Evolutionary conservation across 768 basidiomycete genomes (phyloP), one percentile per base, ranked within the genome.

Genomic region (Grammothele lineata): DNA sequence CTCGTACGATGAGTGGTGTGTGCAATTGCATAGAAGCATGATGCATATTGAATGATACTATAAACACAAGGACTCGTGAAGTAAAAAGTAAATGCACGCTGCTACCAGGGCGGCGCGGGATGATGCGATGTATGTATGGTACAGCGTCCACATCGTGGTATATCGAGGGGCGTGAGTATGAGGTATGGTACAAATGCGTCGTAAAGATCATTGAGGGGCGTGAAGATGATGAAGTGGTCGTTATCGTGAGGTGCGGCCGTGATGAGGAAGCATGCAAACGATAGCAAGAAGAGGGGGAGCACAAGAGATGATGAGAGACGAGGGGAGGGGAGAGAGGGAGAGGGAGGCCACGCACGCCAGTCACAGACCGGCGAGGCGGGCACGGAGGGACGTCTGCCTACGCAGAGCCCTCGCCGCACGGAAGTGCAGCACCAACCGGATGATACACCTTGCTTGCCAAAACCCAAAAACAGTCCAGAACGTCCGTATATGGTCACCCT

Each of bases 401-500:
- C 17, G 38, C 23, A 25, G 38, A 22, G 38, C 38, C 37, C 37
- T 22, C 43, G 45, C 21, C 34, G 39, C n/a, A n/a, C n/a, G n/a
- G n/a, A n/a, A n/a, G n/a, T n/a, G n/a, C n/a, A n/a, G n/a, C n/a
- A n/a, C n/a, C n/a, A n/a, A n/a, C n/a, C n/a, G n/a, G n/a, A n/a
- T n/a, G n/a, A n/a, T n/a, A n/a, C n/a, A n/a, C n/a, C n/a, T n/a
- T n/a, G n/a, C n/a, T n/a, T n/a, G n/a, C n/a, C n/a, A n/a, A n/a
- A n/a, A n/a, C n/a, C n/a, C n/a, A n/a, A n/a, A n/a, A 22, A 41
- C 21, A 51, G 45, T 46, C 45, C 44, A 51, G 43, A 43, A 43
- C 38, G 37, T 47, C 50, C 36, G 32, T 51, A 51, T 50, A 51
- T 55, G 47, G 51, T 45, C 50, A 46, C 27, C 27, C 27, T 40